phyloP scores from a whole-genome alignment of 2,329 filamentous ascomycete genomes.

The Trichoderma pleuroti region DNA sequence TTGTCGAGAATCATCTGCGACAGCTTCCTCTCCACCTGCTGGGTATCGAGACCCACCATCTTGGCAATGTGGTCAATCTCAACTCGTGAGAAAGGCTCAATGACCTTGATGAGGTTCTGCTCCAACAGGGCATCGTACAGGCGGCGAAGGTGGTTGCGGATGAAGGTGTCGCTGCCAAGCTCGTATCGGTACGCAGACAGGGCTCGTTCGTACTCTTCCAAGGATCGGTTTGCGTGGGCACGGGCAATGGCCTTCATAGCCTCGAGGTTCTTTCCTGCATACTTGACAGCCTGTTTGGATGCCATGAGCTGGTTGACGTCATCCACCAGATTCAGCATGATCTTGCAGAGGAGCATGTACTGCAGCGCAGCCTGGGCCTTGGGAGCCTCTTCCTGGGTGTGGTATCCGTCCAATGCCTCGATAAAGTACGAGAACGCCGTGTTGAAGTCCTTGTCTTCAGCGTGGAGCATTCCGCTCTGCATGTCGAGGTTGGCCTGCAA shows the following conservation, averaged over 20 bases:
- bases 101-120: slow-evolving; percentile 99
- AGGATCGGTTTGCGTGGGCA: slow-evolving; percentile 88
- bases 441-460: slow-evolving; percentile 98
- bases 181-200: slow-evolving; percentile 88
- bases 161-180: slow-evolving; percentile 90
- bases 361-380: slow-evolving; percentile 97
- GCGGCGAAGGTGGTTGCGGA: slow-evolving; percentile 91
- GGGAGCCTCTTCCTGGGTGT: slow-evolving; percentile 79
- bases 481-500: slow-evolving; percentile 96
- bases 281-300: slow-evolving; percentile 94
- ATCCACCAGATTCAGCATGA: slow-evolving; percentile 96
- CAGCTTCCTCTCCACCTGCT: slow-evolving; percentile 96
- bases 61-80: slow-evolving; percentile 96
- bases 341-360: slow-evolving; percentile 99
- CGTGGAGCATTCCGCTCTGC: slow-evolving; percentile 98
- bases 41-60: slow-evolving; percentile 94
- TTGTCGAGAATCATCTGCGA: slow-evolving; percentile 99
- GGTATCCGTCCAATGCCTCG: slow-evolving; percentile 95
- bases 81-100: slow-evolving; percentile 95
- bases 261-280: slow-evolving; percentile 91
- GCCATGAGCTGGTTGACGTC: slow-evolving; percentile 94
- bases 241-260: slow-evolving; percentile 98
- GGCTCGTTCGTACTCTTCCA: slow-evolving; percentile 96
- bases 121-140: slow-evolving; percentile 98
- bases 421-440: slow-evolving; percentile 99